A percentile compares a stretch with the other conserved stretches of the same genome.
Conservation (phyloP, 2,329 filamentous ascomycete genomes). For the Leptographium flavum region DNA sequence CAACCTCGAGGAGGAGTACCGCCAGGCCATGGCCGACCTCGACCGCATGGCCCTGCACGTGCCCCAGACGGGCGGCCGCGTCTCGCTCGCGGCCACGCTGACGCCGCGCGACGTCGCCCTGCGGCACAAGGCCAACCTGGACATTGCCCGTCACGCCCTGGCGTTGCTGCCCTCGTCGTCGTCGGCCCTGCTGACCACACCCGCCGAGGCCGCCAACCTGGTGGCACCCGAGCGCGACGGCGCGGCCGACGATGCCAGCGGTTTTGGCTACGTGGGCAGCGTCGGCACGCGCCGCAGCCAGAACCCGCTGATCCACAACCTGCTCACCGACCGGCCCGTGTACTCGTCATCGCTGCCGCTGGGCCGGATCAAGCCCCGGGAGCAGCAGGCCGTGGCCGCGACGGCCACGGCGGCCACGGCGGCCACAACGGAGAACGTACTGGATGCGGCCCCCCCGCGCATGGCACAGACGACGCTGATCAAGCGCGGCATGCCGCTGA, state of each 20-base stretch:
- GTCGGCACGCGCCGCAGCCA: slow-evolving; percentile 40
- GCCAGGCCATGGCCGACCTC: slow-evolving; percentile 51
- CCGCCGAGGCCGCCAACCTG: slow-evolving; percentile 59
- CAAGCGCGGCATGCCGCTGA: slow-evolving; percentile 82
- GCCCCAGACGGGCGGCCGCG: not conserved
- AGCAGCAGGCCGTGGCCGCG: too few species aligned
- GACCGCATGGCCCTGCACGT: slow-evolving; percentile 10
- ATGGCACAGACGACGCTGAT: slow-evolving; percentile 53
- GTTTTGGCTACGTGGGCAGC: slow-evolving; percentile 32
- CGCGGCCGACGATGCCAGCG: slow-evolving; percentile 17
- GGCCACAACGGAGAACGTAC: too few species aligned
- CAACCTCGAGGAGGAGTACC: slow-evolving; percentile 85
- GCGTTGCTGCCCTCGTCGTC: slow-evolving; percentile 68
- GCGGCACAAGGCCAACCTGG: slow-evolving; percentile 55
- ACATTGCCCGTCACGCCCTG: slow-evolving; percentile 55
- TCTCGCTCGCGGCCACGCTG: not conserved
- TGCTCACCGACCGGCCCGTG: slow-evolving; percentile 87
- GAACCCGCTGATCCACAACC: slow-evolving; percentile 89
- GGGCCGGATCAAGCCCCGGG: slow-evolving; percentile 38
- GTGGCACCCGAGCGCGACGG: slow-evolving; percentile 3
- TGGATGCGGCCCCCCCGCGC: not conserved
- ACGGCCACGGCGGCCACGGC: too few species aligned
- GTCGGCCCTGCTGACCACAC: slow-evolving; percentile 80
- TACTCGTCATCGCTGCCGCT: slow-evolving; percentile 82
- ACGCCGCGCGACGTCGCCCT: slow-evolving; percentile 13